Percentiles rank a stretch among this genome's conserved stretches.
phyloP scores from a whole-genome alignment of 208 protist species.

The Trypanosoma melophagium region DNA sequence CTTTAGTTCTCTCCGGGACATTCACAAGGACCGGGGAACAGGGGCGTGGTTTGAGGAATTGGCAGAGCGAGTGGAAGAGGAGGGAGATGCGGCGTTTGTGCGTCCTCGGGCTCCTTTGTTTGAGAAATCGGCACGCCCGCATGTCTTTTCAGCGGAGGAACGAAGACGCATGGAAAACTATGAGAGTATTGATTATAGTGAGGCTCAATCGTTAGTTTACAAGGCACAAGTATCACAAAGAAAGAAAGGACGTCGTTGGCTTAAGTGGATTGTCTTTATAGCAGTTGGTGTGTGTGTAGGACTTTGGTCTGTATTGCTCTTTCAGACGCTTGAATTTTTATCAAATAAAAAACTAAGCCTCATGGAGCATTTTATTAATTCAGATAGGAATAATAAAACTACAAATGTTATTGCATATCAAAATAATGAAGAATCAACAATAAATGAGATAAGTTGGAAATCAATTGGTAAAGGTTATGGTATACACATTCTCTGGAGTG shows the following conservation, averaged over 20 bases:
- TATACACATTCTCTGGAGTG: slow-evolving; percentile 41
- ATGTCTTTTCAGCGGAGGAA: slow-evolving; percentile 64
- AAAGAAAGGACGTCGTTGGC: slow-evolving; percentile 37
- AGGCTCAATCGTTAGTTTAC: slow-evolving; percentile 53
- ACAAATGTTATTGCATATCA: not conserved
- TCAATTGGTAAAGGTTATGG: slow-evolving; percentile 36
- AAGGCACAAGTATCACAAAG: slow-evolving; percentile 30
- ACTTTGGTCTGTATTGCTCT: slow-evolving; percentile 61
- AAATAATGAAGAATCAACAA: slow-evolving; percentile 13
- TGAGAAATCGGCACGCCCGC: slow-evolving; percentile 43
- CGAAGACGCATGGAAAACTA: slow-evolving; percentile 72
- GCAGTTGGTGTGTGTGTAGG: slow-evolving; percentile 60
- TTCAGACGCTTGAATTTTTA: slow-evolving; percentile 72
- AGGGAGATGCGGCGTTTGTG: slow-evolving; percentile 44
- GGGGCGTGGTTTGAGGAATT: slow-evolving; percentile 56
- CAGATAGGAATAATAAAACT: slow-evolving; percentile 1
- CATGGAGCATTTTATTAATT: slow-evolving; percentile 35
- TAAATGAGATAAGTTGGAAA: slow-evolving; percentile 26
- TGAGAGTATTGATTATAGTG: slow-evolving; percentile 80
- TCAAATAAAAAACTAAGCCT: slow-evolving; percentile 39
- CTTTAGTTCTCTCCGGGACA: slow-evolving; percentile 7
- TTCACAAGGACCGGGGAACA: slow-evolving; percentile 27
- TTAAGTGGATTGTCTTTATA: slow-evolving; percentile 65
- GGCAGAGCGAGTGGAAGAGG: slow-evolving; percentile 40
- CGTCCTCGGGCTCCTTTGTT: slow-evolving; percentile 50